A percentile compares a stretch with the other conserved stretches of the same genome.
These are phyloP conservation scores for Penicillium daleae DNA, from an alignment of 495 filamentous ascomycete genomes.

Conservation along the genomic window DNA sequence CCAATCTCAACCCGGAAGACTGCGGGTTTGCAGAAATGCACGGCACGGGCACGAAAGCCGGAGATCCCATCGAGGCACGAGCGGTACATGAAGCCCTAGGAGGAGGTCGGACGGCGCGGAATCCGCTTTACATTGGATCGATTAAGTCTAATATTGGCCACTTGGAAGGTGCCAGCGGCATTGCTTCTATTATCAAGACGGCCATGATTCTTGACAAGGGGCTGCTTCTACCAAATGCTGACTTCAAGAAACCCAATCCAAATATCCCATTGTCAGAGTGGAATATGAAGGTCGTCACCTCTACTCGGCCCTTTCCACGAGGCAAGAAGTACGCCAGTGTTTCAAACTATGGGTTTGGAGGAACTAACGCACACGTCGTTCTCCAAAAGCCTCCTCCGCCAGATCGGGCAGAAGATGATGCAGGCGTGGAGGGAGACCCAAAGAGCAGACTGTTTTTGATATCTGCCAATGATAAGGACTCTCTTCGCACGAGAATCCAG, in stretches of 20 bases:
- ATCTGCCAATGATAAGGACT: constrained; percentile 37
- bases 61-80: constrained; percentile 62
- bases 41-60: constrained; percentile 41
- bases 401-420: constrained; percentile 13
- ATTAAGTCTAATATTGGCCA: constrained; percentile 54
- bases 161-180: constrained; percentile 41
- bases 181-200: constrained; percentile 43
- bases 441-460: constrained; percentile 33
- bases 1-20: constrained; percentile 37
- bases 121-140: constrained; percentile 46
- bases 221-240: constrained; percentile 36
- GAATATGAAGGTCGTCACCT: constrained; percentile 8
- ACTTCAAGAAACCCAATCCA: constrained; percentile 38
- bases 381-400: constrained; percentile 33
- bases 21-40: constrained; percentile 48
- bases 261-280: constrained; percentile 18
- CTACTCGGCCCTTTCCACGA: constrained; percentile 26
- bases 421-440: constrained; percentile 26
- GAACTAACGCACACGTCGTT: constrained; percentile 64
- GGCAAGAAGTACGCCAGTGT: constrained; percentile 47
- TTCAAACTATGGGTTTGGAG: constrained; percentile 69
- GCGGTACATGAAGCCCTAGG: constrained; percentile 54
- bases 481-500: constrained; percentile 28
- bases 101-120: constrained; percentile 30
- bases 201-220: constrained; percentile 35